phyloP scores from a whole-genome alignment of 2,329 filamentous ascomycete genomes.

The Fusarium citri region DNA sequence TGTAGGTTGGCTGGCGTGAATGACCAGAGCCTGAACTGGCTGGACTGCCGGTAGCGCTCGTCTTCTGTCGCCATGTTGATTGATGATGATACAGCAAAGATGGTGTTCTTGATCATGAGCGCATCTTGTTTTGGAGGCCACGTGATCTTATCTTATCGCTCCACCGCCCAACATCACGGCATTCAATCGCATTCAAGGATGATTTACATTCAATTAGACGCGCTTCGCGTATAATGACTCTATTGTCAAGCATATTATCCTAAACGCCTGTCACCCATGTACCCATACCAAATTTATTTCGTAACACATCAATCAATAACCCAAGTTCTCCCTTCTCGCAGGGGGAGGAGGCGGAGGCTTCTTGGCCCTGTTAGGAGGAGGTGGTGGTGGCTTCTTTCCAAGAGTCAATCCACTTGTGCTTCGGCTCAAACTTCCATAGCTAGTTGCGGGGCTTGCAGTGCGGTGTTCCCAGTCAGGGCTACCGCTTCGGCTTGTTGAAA shows the following conservation, averaged over 20 bases:
- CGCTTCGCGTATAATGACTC: constrained; percentile 32
- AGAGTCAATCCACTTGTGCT: constrained; percentile 51
- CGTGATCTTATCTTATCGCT: constrained; percentile 32
- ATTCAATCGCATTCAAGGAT: background rate
- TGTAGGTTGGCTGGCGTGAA: constrained; percentile 81
- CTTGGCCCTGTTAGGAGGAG: constrained; percentile 61
- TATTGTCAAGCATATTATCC: constrained; percentile 26
- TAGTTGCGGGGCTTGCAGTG: constrained; percentile 67
- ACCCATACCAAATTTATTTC: constrained; percentile 5
- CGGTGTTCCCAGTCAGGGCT: constrained; percentile 62
- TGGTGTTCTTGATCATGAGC: background rate
- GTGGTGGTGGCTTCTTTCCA: constrained; percentile 66
- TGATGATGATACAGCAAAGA: constrained; percentile 28
- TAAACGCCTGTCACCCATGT: constrained; percentile 34
- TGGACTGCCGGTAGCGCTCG: constrained; percentile 87
- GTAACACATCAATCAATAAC: constrained; percentile 33
- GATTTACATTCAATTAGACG: constrained; percentile 36
- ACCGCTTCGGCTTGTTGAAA: constrained; percentile 63
- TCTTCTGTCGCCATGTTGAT: constrained; percentile 81
- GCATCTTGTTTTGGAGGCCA: constrained; percentile 7
- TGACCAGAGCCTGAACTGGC: constrained; percentile 93
- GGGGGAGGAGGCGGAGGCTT: constrained; percentile 54
- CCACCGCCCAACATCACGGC: background rate
- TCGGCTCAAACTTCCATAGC: constrained; percentile 64
- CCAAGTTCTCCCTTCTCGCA: constrained; percentile 47